A percentile compares a stretch with the other conserved stretches of the same genome.
These are phyloP conservation scores for Euphorbia pulcherrima DNA, from an alignment of 345 rosid species.

Conservation along the genomic window DNA sequence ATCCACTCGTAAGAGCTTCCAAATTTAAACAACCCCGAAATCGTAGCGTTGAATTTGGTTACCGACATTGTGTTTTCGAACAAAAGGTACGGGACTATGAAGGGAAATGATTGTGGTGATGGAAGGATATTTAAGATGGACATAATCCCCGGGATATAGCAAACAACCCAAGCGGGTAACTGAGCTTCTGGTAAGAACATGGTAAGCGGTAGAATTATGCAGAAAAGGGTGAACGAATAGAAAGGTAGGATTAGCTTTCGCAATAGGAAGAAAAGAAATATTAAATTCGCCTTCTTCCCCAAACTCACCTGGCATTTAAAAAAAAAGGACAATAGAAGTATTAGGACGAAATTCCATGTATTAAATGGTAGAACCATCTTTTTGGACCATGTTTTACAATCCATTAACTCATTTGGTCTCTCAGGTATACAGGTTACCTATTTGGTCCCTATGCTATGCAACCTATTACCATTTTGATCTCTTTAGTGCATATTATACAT, in stretches of 20 bases:
- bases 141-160: conserved; percentile 81
- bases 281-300: conserved; percentile 73
- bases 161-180: conserved; percentile 89
- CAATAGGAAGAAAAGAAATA: conserved; percentile 78
- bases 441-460: too few species aligned
- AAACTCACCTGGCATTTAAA: conserved; percentile 50
- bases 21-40: conserved; percentile 72
- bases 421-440: too few species aligned
- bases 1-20: conserved; percentile 93
- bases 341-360: background rate
- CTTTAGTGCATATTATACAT: too few species aligned
- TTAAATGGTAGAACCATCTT: too few species aligned
- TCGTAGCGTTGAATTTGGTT: conserved; percentile 94
- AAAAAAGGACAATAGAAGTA: background rate
- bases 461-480: too few species aligned
- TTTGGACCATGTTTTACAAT: too few species aligned
- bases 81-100: conserved; percentile 85
- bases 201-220: conserved; percentile 81
- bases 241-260: conserved; percentile 87
- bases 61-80: conserved; percentile 98
- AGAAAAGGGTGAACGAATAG: conserved; percentile 92
- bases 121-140: conserved; percentile 82
- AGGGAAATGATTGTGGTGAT: conserved; percentile 77
- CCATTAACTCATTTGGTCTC: too few species aligned
- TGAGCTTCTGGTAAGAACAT: conserved; percentile 92